Base-by-base conservation (phyloP, 305 asterid species). In the Fraxinus baroniana region DNA sequence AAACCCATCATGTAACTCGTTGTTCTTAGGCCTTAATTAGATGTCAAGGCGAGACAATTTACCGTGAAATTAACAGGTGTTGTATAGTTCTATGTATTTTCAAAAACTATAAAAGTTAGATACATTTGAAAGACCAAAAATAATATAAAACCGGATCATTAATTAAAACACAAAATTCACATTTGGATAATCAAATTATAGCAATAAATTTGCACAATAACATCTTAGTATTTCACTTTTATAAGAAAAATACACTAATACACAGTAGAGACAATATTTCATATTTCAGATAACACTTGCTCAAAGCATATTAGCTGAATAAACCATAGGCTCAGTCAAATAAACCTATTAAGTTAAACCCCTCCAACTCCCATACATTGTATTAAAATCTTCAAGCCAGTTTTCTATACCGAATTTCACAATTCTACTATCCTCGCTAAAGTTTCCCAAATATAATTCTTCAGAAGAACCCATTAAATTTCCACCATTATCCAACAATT, bases 381-480 rank as follows among this genome's bases (percentile, higher is more conserved):
- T 70, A n/a, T 30, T 28, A 70, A 70, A 26, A 15, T 17, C 41
- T 70, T 28, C 3, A 30, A 32, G 24, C 39, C 76, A 4, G 3
- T 32, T 12, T 28, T 30, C 41, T 70, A 30, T 30, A 32, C 39
- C 24, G 8, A 70, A 70, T 68, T 64, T 64, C 32, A 7, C 36
- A 66, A 28, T 66, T 66, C 36, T 66, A 66, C 7, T 64, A 22
- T 24, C 72, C 36, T 24, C 22, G 7, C 39, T 70, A 30, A 37
- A 64, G 49, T 64, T 33, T 62, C 60, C 82, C 77, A 44, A 18
- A 70, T 39, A 33, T 70, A 78, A 7, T 13, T 39, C 46, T 32
- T 28, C 76, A 30, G 30, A 74, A 35, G 74, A 74, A 77, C 80
- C 66, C 80, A 71, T 66, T 44, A 79, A 39, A 26, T 79, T 68